A percentile compares a stretch with the other conserved stretches of the same genome.
phyloP scores from a whole-genome alignment of 2,329 filamentous ascomycete species.

The Xylariaceae sp. region DNA sequence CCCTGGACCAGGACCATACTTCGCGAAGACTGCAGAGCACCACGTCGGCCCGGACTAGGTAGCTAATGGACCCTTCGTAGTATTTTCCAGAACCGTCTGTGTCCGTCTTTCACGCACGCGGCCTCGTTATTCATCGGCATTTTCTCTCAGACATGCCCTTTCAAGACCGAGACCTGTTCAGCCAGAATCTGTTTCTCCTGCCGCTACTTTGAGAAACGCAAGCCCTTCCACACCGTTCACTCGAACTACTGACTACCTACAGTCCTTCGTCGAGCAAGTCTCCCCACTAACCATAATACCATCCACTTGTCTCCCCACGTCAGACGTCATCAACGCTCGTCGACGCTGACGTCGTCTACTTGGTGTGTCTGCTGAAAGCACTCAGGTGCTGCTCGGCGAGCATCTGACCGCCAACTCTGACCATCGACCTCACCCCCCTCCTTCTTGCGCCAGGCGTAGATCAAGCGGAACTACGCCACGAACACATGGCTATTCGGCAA shows the following conservation, averaged over 20 bases:
- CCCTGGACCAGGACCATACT: conserved; percentile 22
- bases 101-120: conserved; percentile 9
- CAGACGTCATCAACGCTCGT: conserved; percentile 1
- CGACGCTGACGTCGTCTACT: background rate
- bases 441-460: conserved; percentile 11
- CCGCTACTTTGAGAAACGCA: conserved; percentile 1
- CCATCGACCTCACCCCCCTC: background rate
- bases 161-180: conserved; percentile 7
- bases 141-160: conserved; percentile 17
- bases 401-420: background rate
- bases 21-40: conserved; percentile 10
- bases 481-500: conserved; percentile 35
- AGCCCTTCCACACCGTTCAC: background rate
- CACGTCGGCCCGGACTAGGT: conserved; percentile 8
- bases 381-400: background rate
- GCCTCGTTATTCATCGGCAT: conserved; percentile 4
- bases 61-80: conserved; percentile 16
- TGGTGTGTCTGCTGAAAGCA: conserved; percentile 4
- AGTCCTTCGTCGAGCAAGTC: conserved; percentile 9
- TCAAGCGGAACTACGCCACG: conserved; percentile 17
- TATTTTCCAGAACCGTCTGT: conserved; percentile 11
- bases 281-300: conserved; percentile 14
- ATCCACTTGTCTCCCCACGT: background rate
- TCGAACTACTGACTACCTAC: background rate
- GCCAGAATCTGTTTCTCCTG: conserved; percentile 7